These are phyloP conservation scores for Xylaria arbuscula DNA, from an alignment of 2,329 filamentous ascomycete genomes.

Conservation along the genomic window DNA sequence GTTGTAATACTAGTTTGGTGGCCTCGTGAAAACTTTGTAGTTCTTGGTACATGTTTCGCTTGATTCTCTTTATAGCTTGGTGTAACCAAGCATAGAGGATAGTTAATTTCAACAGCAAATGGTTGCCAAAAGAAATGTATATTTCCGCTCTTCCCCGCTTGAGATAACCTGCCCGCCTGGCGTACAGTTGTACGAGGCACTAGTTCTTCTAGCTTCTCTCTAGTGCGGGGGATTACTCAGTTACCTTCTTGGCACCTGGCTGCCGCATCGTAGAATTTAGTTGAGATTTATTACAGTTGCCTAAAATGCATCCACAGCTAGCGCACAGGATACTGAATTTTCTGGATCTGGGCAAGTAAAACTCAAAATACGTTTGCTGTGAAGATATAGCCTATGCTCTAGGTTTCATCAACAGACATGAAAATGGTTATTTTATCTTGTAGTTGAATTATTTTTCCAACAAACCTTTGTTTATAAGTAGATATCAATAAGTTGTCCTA, in stretches of 20 bases:
- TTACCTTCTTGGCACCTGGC: neutral
- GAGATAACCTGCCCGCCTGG: neutral
- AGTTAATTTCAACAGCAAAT: neutral
- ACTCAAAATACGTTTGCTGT: too few species aligned
- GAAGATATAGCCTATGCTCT: too few species aligned
- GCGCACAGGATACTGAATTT: neutral
- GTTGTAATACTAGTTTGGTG: neutral
- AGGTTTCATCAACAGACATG: too few species aligned
- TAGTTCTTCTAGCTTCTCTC: neutral
- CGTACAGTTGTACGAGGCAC: neutral
- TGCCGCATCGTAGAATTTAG: neutral
- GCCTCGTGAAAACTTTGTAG: neutral
- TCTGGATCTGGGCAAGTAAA: too few species aligned
- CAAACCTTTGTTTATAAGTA: too few species aligned
- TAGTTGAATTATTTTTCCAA: too few species aligned
- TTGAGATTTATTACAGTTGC: neutral
- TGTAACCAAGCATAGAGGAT: neutral
- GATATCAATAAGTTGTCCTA: too few species aligned
- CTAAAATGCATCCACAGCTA: neutral
- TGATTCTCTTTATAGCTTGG: too few species aligned
- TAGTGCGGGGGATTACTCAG: neutral
- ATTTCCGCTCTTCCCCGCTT: slow-evolving; percentile 8
- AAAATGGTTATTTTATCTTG: too few species aligned
- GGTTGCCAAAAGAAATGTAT: neutral
- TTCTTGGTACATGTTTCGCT: neutral